Conservation (phyloP, 192 early-diverging fungal species). For the Lobosporangium transversale region DNA sequence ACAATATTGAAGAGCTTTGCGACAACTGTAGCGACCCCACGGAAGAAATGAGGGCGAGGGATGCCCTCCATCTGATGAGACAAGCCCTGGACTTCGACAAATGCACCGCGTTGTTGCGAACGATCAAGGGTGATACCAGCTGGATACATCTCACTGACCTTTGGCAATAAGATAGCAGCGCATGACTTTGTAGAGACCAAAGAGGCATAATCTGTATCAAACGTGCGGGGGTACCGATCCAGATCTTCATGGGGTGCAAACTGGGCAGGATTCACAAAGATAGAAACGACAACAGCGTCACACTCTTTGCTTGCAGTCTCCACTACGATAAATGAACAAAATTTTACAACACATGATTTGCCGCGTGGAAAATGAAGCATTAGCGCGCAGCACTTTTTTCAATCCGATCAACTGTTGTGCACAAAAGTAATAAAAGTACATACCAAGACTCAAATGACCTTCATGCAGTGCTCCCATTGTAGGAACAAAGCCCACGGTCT, state of each 20-base stretch:
- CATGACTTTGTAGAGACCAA: constrained; percentile 64
- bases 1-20: constrained; percentile 92
- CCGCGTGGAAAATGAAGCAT: too few species aligned
- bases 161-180: constrained; percentile 69
- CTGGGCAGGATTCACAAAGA: constrained; percentile 99
- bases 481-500: constrained; percentile 90
- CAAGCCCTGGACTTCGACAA: constrained; percentile 90
- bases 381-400: constrained; percentile 2
- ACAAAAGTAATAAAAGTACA: too few species aligned
- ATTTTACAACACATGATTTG: neutral
- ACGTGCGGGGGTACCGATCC: constrained; percentile 87
- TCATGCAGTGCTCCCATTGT: constrained; percentile 99
- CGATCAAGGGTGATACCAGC: constrained; percentile 87
- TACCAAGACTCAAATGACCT: constrained; percentile 86
- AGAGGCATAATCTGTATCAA: constrained; percentile 77
- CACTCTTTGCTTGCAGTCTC: constrained; percentile 65
- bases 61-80: constrained; percentile 95
- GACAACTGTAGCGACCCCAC: constrained; percentile 96
- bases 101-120: constrained; percentile 82
- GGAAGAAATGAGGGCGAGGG: constrained; percentile 94
- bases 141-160: constrained; percentile 93
- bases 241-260: constrained; percentile 97
- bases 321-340: constrained; percentile 41
- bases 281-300: constrained; percentile 79
- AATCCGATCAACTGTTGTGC: neutral